Evolutionary conservation across 116 monocot genomes (phyloP).

Genomic region (Phalaenopsis hybrid): DNA sequence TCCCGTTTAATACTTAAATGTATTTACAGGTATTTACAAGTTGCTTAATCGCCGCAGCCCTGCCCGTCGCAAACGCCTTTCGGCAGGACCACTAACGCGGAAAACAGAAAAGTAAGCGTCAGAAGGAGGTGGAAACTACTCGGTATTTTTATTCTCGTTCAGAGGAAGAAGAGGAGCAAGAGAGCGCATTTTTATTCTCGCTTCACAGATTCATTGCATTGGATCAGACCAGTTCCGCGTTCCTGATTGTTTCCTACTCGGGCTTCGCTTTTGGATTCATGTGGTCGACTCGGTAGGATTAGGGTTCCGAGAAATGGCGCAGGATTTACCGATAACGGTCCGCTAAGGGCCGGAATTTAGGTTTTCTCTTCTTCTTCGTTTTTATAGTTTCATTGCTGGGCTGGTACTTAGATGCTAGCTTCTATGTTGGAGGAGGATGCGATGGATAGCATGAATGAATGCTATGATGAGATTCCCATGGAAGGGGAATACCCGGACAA

Average conservation of each 20-base stretch:
- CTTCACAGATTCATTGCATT: neutral
- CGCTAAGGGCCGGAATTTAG: neutral
- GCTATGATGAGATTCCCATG: neutral
- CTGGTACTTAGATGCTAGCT: neutral
- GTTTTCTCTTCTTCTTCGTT: neutral
- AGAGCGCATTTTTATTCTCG: neutral
- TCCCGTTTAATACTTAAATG: too few species aligned
- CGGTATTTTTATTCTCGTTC: neutral
- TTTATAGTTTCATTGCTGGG: too few species aligned
- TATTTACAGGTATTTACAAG: too few species aligned
- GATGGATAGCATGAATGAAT: neutral
- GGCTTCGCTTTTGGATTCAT: neutral
- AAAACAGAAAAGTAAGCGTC: neutral
- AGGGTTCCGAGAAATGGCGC: neutral
- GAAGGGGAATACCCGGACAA: slow-evolving; percentile 3
- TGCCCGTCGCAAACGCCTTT: too few species aligned
- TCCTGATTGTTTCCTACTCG: neutral
- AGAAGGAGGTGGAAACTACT: neutral
- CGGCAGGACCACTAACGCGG: neutral
- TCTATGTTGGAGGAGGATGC: neutral
- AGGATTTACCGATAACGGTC: neutral
- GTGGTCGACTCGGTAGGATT: neutral
- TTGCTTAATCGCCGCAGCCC: too few species aligned
- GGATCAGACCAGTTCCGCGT: neutral
- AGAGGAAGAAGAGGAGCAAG: neutral